These are phyloP conservation scores for Russula lepida DNA, from an alignment of 768 basidiomycete species.

Conservation along the genomic window DNA sequence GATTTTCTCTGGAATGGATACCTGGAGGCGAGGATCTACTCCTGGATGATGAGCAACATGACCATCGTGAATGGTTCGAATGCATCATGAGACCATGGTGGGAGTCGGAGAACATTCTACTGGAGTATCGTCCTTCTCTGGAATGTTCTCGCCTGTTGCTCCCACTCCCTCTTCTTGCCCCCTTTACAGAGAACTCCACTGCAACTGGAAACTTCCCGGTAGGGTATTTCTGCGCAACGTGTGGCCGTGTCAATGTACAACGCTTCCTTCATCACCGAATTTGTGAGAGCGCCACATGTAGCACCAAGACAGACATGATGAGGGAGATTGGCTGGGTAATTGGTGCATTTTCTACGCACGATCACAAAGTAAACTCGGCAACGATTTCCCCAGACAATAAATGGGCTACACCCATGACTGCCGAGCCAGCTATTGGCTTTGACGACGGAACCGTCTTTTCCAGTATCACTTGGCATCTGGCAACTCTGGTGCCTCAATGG, in stretches of 20 bases:
- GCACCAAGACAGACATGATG: background rate
- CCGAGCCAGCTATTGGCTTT: background rate
- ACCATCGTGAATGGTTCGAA: background rate
- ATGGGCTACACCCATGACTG: slow-evolving; percentile 4
- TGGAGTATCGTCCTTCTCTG: background rate
- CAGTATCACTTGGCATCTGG: slow-evolving; percentile 1
- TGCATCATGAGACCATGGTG: slow-evolving; percentile 16
- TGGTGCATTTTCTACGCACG: slow-evolving; percentile 2
- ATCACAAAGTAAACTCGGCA: slow-evolving; percentile 9
- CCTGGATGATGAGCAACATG: slow-evolving; percentile 3
- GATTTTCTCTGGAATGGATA: slow-evolving; percentile 16
- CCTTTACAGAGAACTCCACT: slow-evolving; percentile 15
- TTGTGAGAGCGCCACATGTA: slow-evolving; percentile 4
- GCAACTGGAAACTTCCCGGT: slow-evolving; percentile 12
- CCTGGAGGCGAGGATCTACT: slow-evolving; percentile 19
- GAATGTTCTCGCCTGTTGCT: slow-evolving; percentile 1
- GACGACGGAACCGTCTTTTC: slow-evolving; percentile 9
- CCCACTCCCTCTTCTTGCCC: slow-evolving; percentile 18
- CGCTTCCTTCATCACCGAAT: slow-evolving; percentile 16
- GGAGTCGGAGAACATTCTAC: background rate
- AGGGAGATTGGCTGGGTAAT: slow-evolving; percentile 13
- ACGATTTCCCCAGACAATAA: slow-evolving; percentile 12
- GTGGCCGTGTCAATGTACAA: slow-evolving; percentile 19
- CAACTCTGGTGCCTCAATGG: background rate
- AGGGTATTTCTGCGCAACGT: slow-evolving; percentile 14